Conservation (phyloP, 2,329 filamentous ascomycete species). For the Arthrobotrys sinensis region DNA sequence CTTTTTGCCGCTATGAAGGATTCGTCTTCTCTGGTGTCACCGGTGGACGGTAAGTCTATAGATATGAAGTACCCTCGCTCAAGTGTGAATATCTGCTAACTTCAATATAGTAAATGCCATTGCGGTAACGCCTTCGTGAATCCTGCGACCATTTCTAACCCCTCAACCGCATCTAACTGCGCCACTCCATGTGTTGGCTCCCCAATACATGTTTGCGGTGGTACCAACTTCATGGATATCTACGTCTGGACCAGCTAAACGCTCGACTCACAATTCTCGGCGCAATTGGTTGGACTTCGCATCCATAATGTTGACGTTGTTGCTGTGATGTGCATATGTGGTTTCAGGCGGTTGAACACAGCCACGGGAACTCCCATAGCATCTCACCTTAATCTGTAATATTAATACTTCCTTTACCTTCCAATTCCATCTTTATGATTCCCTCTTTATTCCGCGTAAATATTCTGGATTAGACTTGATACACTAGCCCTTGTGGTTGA, state of each 20-base stretch:
- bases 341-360: too few species aligned
- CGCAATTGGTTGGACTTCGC: background rate
- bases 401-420: background rate
- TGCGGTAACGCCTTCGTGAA: background rate
- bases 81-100: background rate
- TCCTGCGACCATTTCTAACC: background rate
- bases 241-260: slow-evolving; percentile 8
- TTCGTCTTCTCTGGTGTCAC: slow-evolving; percentile 6
- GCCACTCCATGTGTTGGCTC: background rate
- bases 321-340: too few species aligned
- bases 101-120: background rate
- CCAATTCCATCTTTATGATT: too few species aligned
- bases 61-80: background rate
- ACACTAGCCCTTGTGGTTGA: too few species aligned
- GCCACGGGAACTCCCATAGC: too few species aligned
- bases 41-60: background rate
- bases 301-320: background rate
- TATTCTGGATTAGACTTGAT: background rate
- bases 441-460: too few species aligned
- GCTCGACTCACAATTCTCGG: background rate
- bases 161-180: background rate
- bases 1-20: background rate
- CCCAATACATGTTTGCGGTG: background rate
- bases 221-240: background rate
- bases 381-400: slow-evolving; percentile 1